Evolutionary conservation across 306 rosid genomes (phyloP).

Genomic region (Trifolium dubium): DNA sequence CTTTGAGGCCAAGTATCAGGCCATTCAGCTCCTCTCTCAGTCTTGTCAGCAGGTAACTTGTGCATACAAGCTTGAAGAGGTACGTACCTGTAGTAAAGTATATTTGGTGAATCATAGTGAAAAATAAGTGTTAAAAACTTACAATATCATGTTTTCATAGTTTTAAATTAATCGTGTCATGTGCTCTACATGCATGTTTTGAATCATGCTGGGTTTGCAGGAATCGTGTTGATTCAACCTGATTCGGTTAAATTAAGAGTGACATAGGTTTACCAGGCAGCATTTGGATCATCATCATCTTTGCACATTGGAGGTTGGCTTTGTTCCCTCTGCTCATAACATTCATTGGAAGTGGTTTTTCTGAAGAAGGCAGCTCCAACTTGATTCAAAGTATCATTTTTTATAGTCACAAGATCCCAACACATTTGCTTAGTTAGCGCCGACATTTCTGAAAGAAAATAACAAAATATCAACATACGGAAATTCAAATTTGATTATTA

Average conservation of each 20-base stretch:
- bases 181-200: neutral
- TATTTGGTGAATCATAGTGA: slow-evolving; percentile 1
- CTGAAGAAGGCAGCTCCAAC: slow-evolving; percentile 81
- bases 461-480: slow-evolving; percentile 1
- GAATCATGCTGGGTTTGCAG: no score
- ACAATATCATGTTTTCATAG: neutral
- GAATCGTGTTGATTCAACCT: neutral
- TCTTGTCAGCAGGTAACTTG: slow-evolving; percentile 51
- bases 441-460: slow-evolving; percentile 62
- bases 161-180: no score
- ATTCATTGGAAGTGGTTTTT: slow-evolving; percentile 73
- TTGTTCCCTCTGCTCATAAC: slow-evolving; percentile 71
- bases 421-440: slow-evolving; percentile 72
- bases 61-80: slow-evolving; percentile 88
- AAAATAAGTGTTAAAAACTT: neutral
- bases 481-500: neutral
- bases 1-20: slow-evolving; percentile 82
- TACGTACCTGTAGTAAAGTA: slow-evolving; percentile 67
- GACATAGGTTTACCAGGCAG: slow-evolving; percentile 95
- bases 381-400: slow-evolving; percentile 63
- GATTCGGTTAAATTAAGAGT: no score
- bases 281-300: slow-evolving; percentile 79
- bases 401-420: slow-evolving; percentile 88
- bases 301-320: slow-evolving; percentile 82
- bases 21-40: slow-evolving; percentile 75